A percentile compares a stretch with the other conserved stretches of the same genome.
phyloP scores from a whole-genome alignment of 2,329 filamentous ascomycete genomes.

The Ascochyta clinopodiicola region DNA sequence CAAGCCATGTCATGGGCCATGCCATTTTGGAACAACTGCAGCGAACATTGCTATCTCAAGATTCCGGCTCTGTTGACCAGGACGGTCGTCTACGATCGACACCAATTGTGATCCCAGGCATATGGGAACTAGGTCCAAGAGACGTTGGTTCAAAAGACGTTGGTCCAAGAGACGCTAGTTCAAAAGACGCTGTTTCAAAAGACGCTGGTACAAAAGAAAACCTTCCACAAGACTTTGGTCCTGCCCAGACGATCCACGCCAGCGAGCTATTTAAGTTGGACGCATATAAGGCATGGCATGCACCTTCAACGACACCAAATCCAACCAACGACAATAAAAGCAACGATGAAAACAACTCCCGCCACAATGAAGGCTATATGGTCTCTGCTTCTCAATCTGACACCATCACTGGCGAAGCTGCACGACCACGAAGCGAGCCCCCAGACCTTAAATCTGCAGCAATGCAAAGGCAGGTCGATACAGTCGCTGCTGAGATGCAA shows the following conservation, averaged over 20 bases:
- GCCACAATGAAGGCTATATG: neutral
- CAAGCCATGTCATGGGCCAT: slow-evolving; percentile 25
- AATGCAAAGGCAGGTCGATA: neutral
- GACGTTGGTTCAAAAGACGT: neutral
- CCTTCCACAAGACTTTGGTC: too few relatives aligned
- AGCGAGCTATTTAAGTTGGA: too few relatives aligned
- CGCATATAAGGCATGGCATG: too few relatives aligned
- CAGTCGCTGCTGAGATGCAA: neutral
- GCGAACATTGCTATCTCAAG: neutral
- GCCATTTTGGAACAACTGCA: neutral
- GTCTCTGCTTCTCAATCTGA: neutral
- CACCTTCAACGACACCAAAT: neutral
- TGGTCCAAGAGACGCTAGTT: neutral
- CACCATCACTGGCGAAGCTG: neutral
- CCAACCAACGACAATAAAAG: neutral
- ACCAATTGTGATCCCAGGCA: neutral
- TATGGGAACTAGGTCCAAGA: neutral
- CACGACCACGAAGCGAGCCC: neutral
- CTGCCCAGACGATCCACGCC: too few relatives aligned
- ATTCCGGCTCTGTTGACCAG: neutral
- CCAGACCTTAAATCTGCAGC: neutral
- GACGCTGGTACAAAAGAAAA: too few relatives aligned
- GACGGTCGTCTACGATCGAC: neutral
- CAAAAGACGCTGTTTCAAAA: too few relatives aligned
- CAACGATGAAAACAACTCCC: neutral